Evolutionary conservation across 2,329 filamentous ascomycete species (phyloP).

Genomic region (Ustilaginoidea virens): DNA sequence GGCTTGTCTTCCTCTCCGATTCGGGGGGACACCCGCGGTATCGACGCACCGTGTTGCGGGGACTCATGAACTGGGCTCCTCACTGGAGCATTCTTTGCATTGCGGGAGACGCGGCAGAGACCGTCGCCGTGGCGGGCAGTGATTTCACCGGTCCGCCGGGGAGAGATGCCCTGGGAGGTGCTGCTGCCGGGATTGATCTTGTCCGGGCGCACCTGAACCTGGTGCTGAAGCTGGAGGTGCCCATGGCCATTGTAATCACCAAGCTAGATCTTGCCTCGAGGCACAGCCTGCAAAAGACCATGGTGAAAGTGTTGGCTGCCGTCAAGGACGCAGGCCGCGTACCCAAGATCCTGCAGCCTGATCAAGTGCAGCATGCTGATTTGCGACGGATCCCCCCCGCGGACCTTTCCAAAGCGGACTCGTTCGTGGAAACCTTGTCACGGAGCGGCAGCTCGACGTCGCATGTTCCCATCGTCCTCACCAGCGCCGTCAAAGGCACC

Average conservation of each 20-base stretch:
- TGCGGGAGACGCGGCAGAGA: slow-evolving; percentile 56
- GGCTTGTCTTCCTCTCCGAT: slow-evolving; percentile 79
- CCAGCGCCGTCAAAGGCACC: slow-evolving; percentile 70
- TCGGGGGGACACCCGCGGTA: slow-evolving; percentile 86
- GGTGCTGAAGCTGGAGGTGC: slow-evolving; percentile 65
- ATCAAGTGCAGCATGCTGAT: slow-evolving; percentile 31
- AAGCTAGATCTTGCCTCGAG: slow-evolving; percentile 81
- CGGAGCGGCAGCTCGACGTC: slow-evolving; percentile 24
- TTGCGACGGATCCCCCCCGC: slow-evolving; percentile 38
- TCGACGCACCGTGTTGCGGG: slow-evolving; percentile 73
- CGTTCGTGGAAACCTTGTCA: slow-evolving; percentile 35
- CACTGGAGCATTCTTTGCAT: slow-evolving; percentile 88
- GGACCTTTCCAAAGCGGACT: slow-evolving; percentile 43
- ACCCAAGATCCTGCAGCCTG: slow-evolving; percentile 55
- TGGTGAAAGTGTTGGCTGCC: slow-evolving; percentile 59
- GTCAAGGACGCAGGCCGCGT: slow-evolving; percentile 62
- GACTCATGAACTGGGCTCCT: slow-evolving; percentile 88
- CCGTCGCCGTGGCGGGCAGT: slow-evolving; percentile 7
- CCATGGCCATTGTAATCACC: slow-evolving; percentile 71
- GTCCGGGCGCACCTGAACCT: slow-evolving; percentile 70
- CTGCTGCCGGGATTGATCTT: slow-evolving; percentile 48
- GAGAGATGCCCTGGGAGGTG: slow-evolving; percentile 34
- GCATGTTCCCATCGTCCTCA: slow-evolving; percentile 71
- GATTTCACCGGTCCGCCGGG: slow-evolving; percentile 26
- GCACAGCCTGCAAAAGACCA: slow-evolving; percentile 48